Evolutionary conservation across 352 stramenopile genomes (phyloP).

Genomic region (Pythium chondricola): DNA sequence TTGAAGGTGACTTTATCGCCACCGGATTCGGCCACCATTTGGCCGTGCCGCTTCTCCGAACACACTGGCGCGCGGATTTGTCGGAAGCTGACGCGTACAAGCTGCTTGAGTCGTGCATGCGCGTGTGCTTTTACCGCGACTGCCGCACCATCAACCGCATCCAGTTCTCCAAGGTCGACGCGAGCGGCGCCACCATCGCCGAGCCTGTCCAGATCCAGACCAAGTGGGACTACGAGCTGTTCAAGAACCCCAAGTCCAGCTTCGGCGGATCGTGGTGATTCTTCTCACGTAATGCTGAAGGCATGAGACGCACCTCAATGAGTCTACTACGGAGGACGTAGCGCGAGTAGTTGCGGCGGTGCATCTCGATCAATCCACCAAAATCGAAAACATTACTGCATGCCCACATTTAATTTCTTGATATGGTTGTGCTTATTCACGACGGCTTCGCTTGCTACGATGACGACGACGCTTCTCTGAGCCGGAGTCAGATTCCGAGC

Average conservation of each 20-base stretch:
- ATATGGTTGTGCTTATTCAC: slow-evolving; percentile 12
- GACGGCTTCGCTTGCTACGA: slow-evolving; percentile 33
- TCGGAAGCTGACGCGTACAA: slow-evolving; percentile 90
- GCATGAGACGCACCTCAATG: too few species aligned
- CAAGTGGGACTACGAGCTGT: slow-evolving; percentile 89
- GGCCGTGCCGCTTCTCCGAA: slow-evolving; percentile 94
- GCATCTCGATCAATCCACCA: too few species aligned
- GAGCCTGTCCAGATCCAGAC: slow-evolving; percentile 95
- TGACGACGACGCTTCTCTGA: slow-evolving; percentile 37
- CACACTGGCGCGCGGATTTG: slow-evolving; percentile 92
- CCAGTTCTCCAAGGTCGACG: slow-evolving; percentile 94
- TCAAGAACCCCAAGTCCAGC: slow-evolving; percentile 86
- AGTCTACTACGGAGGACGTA: too few species aligned
- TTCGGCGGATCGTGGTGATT: slow-evolving; percentile 87
- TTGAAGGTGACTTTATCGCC: slow-evolving; percentile 95
- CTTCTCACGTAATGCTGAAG: neutral
- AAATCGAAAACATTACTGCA: too few species aligned
- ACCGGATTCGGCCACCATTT: slow-evolving; percentile 98
- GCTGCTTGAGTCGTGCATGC: slow-evolving; percentile 97
- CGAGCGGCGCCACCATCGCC: slow-evolving; percentile 82
- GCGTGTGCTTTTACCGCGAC: slow-evolving; percentile 98
- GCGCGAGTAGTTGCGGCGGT: too few species aligned
- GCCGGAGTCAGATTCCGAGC: slow-evolving; percentile 32
- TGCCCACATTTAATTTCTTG: neutral
- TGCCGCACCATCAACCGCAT: slow-evolving; percentile 97